A percentile compares a stretch with the other conserved stretches of the same genome.
These are phyloP conservation scores for Phragmites australis DNA, from an alignment of 176 grass and related monocot species.

Conservation along the genomic window DNA sequence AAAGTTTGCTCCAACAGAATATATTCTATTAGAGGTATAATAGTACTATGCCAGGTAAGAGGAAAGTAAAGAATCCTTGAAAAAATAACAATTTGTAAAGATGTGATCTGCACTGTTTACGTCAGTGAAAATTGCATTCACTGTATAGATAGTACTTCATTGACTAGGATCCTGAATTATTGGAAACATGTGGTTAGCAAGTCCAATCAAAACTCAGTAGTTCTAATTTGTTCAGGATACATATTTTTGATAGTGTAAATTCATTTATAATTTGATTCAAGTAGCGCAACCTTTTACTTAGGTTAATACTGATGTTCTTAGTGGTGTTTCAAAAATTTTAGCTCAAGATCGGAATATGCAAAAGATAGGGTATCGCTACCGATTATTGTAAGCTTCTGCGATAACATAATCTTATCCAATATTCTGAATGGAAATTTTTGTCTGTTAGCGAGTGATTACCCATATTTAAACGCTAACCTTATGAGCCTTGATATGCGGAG, in stretches of 20 bases:
- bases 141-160: conserved; percentile 22
- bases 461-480: too few species aligned
- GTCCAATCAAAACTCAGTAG: conserved; percentile 17
- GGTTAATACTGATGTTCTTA: too few species aligned
- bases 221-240: not conserved
- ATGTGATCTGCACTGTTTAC: not conserved
- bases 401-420: too few species aligned
- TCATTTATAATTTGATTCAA: not conserved
- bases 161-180: conserved; percentile 15
- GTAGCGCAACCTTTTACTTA: too few species aligned
- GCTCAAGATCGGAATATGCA: too few species aligned
- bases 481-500: too few species aligned
- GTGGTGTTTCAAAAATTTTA: too few species aligned
- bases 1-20: not conserved
- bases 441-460: too few species aligned
- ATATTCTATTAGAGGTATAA: not conserved
- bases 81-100: not conserved
- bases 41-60: not conserved
- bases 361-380: too few species aligned
- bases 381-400: too few species aligned
- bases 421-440: too few species aligned
- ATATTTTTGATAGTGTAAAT: conserved; percentile 16
- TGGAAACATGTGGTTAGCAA: not conserved
- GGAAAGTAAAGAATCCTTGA: not conserved
- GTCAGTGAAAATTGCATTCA: not conserved